Conservation (phyloP, 2,329 filamentous ascomycete species). For the Monilinia vaccinii-corymbosi region DNA sequence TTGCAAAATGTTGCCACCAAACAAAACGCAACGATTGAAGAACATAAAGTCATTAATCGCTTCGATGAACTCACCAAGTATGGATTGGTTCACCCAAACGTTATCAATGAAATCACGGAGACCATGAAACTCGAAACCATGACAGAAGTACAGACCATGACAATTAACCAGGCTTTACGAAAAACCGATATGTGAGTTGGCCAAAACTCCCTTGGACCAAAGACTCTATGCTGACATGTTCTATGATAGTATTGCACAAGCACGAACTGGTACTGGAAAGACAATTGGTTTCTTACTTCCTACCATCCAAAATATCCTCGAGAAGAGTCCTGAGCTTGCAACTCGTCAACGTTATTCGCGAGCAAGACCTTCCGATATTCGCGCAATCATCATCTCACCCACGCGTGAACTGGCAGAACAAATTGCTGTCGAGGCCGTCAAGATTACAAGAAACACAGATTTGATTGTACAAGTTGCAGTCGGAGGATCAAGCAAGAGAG, state of each 20-base stretch:
- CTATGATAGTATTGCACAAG: conserved; percentile 69
- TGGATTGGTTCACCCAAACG: conserved; percentile 26
- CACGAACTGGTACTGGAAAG: conserved; percentile 95
- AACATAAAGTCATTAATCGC: conserved; percentile 18
- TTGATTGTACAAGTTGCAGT: conserved; percentile 65
- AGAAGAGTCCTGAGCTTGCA: conserved; percentile 47
- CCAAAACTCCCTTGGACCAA: background rate
- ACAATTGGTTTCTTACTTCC: conserved; percentile 90
- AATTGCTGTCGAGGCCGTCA: conserved; percentile 66
- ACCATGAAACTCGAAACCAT: conserved; percentile 62
- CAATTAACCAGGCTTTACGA: conserved; percentile 65
- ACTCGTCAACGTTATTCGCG: conserved; percentile 25
- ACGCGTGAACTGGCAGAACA: conserved; percentile 77
- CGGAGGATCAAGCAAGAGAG: conserved; percentile 71
- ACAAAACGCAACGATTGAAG: background rate
- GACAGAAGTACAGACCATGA: conserved; percentile 56
- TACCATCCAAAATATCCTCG: conserved; percentile 71
- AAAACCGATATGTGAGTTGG: conserved; percentile 42
- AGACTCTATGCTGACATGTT: conserved; percentile 4
- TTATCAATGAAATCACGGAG: conserved; percentile 46
- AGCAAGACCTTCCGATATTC: conserved; percentile 49
- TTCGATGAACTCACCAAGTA: conserved; percentile 28
- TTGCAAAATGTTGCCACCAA: conserved; percentile 11
- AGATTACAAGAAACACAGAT: conserved; percentile 25
- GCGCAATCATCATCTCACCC: conserved; percentile 66